phyloP scores from a whole-genome alignment of 768 basidiomycete species.

The Rhizopogon rudus region DNA sequence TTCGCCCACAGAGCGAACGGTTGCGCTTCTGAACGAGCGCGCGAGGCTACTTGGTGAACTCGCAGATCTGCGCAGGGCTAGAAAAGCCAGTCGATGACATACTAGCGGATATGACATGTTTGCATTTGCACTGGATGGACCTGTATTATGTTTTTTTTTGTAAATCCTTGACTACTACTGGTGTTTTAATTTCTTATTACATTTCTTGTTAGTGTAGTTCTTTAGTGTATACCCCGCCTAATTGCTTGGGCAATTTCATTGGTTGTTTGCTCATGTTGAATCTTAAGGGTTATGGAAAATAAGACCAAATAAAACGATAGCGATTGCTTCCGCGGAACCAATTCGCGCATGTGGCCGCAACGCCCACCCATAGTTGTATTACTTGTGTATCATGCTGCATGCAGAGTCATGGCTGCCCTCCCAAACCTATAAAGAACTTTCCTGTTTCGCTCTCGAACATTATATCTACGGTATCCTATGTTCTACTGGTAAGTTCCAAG shows the following conservation, averaged over 20 bases:
- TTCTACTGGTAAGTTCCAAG: too few relatives aligned
- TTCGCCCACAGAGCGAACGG: conserved; percentile 39
- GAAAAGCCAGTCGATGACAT: conserved; percentile 6
- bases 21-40: conserved; percentile 52
- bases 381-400: too few relatives aligned
- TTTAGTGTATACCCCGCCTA: background rate
- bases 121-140: background rate
- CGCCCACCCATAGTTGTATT: too few relatives aligned
- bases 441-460: too few relatives aligned
- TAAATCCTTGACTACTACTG: background rate
- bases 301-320: too few relatives aligned
- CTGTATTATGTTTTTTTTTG: background rate
- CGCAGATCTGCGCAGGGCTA: conserved; percentile 35
- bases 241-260: background rate
- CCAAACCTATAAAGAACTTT: too few relatives aligned
- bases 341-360: too few relatives aligned
- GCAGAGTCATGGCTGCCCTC: too few relatives aligned
- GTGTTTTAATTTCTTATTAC: background rate
- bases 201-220: background rate
- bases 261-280: background rate
- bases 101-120: background rate
- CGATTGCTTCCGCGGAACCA: too few relatives aligned
- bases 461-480: too few relatives aligned
- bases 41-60: conserved; percentile 51
- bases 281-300: background rate